Evolutionary conservation across 2,329 filamentous ascomycete species (phyloP).

Genomic region (Fusarium sp.): DNA sequence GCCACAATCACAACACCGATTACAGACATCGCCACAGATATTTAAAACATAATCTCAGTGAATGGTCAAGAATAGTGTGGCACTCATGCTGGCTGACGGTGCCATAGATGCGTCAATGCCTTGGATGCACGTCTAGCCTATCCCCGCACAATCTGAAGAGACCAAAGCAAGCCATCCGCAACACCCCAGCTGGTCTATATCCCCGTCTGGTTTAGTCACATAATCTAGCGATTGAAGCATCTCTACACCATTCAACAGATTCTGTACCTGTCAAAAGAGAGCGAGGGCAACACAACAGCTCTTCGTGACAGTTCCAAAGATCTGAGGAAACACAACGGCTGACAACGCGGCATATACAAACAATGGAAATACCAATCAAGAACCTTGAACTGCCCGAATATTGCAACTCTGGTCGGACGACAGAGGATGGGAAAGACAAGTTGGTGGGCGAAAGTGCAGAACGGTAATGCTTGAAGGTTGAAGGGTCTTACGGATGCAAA

Average conservation of each 20-base stretch:
- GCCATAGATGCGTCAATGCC: conserved; percentile 55
- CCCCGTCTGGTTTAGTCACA: conserved; percentile 29
- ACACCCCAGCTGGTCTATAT: conserved; percentile 30
- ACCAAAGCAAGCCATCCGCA: conserved; percentile 40
- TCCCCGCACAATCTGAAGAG: conserved; percentile 37
- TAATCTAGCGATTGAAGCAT: neutral
- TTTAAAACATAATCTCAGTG: conserved; percentile 12
- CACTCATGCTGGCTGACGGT: conserved; percentile 36
- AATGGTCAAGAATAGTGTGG: conserved; percentile 22
- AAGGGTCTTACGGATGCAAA: conserved; percentile 23
- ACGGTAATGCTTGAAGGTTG: conserved; percentile 13
- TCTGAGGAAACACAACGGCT: conserved; percentile 25
- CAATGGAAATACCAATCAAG: conserved; percentile 42
- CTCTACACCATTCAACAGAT: neutral
- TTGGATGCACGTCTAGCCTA: conserved; percentile 49
- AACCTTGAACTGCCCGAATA: conserved; percentile 43
- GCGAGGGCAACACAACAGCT: conserved; percentile 23
- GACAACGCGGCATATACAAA: conserved; percentile 14
- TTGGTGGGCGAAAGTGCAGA: conserved; percentile 25
- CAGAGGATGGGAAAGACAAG: conserved; percentile 4
- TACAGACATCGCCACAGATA: conserved; percentile 12
- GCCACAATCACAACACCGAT: conserved; percentile 14
- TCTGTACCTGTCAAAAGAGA: conserved; percentile 22
- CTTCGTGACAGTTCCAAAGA: conserved; percentile 5
- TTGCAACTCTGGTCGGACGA: conserved; percentile 12